These are phyloP conservation scores for Aphanomyces euteiches DNA, from an alignment of 352 stramenopile species.

Conservation along the genomic window DNA sequence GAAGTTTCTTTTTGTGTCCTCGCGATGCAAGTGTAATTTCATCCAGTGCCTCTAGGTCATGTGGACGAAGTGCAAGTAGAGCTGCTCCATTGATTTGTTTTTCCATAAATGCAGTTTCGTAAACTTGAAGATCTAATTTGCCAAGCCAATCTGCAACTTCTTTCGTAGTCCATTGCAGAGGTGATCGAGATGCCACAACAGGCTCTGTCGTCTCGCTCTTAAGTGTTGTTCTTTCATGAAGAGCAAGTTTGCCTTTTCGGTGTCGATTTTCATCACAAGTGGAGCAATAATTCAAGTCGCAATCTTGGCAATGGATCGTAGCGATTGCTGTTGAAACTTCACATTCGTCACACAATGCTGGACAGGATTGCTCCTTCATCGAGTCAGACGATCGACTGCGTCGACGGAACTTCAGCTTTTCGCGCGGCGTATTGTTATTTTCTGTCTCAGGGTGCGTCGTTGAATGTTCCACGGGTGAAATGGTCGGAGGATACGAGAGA, in stretches of 20 bases:
- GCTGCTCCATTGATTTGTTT: slow-evolving; percentile 52
- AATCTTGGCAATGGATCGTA: slow-evolving; percentile 60
- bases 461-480: slow-evolving; percentile 28
- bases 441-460: slow-evolving; percentile 10
- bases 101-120: slow-evolving; percentile 41
- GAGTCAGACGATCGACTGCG: slow-evolving; percentile 23
- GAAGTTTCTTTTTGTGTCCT: slow-evolving; percentile 73
- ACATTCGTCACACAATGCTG: slow-evolving; percentile 64
- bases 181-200: neutral
- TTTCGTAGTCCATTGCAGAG: slow-evolving; percentile 38
- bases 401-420: slow-evolving; percentile 23
- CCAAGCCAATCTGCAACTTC: slow-evolving; percentile 60
- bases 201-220: slow-evolving; percentile 8
- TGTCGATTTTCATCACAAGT: slow-evolving; percentile 63
- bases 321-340: slow-evolving; percentile 39
- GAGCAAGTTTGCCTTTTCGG: slow-evolving; percentile 77
- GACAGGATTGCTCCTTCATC: neutral
- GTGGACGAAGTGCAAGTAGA: slow-evolving; percentile 42
- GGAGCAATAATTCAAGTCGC: slow-evolving; percentile 66
- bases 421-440: slow-evolving; percentile 19
- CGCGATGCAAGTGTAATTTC: slow-evolving; percentile 43
- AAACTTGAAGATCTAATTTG: slow-evolving; percentile 57
- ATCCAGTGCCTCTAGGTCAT: slow-evolving; percentile 54
- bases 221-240: slow-evolving; percentile 48
- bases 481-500: slow-evolving; percentile 26